A percentile compares a stretch with the other conserved stretches of the same genome.
Evolutionary conservation across 495 filamentous ascomycete genomes (phyloP).

Genomic region (Neurospora sp.): DNA sequence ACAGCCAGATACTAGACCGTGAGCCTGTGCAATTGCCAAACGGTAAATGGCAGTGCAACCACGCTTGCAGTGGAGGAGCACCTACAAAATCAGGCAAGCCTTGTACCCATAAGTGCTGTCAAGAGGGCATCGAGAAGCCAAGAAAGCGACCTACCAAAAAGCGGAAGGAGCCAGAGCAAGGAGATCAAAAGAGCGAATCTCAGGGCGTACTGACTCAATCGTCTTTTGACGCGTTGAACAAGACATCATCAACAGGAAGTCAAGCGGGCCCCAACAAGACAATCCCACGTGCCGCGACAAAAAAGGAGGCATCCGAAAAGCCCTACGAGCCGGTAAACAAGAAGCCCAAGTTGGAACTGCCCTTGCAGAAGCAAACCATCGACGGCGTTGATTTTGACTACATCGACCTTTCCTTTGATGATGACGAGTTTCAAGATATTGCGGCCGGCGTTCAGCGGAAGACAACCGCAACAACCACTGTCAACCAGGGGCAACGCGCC

Average conservation of each 20-base stretch:
- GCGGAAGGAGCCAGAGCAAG: constrained; percentile 1
- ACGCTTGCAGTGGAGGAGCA: constrained; percentile 59
- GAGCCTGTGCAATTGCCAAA: constrained; percentile 55
- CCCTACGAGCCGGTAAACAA: not conserved
- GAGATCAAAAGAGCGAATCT: not conserved
- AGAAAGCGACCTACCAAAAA: constrained; percentile 45
- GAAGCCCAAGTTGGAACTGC: not conserved
- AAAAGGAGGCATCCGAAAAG: not conserved
- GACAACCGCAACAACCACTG: not conserved
- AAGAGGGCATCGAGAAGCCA: constrained; percentile 74
- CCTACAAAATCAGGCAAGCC: constrained; percentile 46
- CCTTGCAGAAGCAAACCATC: not conserved
- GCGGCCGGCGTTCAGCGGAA: not conserved
- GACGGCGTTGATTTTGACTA: constrained; percentile 21
- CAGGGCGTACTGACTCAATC: not conserved
- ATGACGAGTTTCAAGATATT: constrained; percentile 5
- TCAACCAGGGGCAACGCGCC: not conserved
- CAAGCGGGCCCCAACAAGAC: not conserved
- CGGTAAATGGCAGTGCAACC: constrained; percentile 83
- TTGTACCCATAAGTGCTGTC: constrained; percentile 68
- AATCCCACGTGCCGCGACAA: not conserved
- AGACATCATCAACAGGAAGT: not conserved
- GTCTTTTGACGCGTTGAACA: not conserved
- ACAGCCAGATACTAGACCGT: constrained; percentile 12
- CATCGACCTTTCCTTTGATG: constrained; percentile 24